Conservation (phyloP, 805 yeast genomes). For the Yarrowia osloensis region DNA sequence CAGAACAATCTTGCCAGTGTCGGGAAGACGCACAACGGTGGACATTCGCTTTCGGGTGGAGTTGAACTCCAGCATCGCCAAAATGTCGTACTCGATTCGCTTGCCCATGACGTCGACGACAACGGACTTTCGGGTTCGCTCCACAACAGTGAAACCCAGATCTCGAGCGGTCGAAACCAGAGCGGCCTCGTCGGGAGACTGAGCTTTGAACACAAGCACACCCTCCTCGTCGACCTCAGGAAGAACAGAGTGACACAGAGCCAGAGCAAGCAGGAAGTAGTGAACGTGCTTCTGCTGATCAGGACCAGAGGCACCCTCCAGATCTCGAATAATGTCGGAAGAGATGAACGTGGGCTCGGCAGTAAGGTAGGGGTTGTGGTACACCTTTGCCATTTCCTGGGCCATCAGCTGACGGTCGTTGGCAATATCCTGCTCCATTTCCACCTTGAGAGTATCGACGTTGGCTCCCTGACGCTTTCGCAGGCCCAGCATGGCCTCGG, state of each 20-base stretch:
- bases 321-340: conserved; percentile 59
- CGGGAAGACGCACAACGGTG: conserved; percentile 55
- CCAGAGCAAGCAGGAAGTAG: conserved; percentile 67
- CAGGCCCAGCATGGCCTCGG: conserved; percentile 72
- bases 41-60: conserved; percentile 83
- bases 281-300: conserved; percentile 54
- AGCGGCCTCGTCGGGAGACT: conserved; percentile 85
- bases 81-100: conserved; percentile 51
- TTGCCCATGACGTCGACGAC: conserved; percentile 52
- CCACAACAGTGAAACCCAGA: conserved; percentile 66
- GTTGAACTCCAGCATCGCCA: conserved; percentile 66
- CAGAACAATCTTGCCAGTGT: conserved; percentile 47
- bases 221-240: conserved; percentile 53
- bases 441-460: conserved; percentile 52
- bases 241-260: conserved; percentile 77
- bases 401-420: conserved; percentile 55
- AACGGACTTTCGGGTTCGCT: conserved; percentile 55
- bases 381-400: conserved; percentile 53
- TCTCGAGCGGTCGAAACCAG: conserved; percentile 77
- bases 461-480: conserved; percentile 67
- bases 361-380: conserved; percentile 43
- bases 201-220: conserved; percentile 62
- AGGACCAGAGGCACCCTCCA: conserved; percentile 42
- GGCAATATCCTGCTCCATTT: conserved; percentile 51
- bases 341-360: conserved; percentile 63